Base-by-base conservation (phyloP, 2,329 filamentous ascomycete genomes). In the Claviceps sorghi region DNA sequence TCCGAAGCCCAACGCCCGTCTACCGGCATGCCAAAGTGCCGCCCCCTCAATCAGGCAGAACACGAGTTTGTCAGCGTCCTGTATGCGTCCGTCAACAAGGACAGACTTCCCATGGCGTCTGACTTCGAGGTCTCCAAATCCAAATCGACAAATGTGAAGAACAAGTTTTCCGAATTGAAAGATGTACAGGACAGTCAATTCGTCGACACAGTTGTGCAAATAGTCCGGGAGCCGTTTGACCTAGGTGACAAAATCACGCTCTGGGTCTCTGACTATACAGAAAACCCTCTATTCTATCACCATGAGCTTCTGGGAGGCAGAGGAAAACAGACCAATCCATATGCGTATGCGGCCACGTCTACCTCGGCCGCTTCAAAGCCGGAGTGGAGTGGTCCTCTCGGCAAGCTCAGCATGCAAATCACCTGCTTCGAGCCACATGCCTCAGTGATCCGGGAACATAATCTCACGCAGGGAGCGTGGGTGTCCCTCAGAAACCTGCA, bases 231-330 rank as follows among this genome's bases (percentile, higher is more conserved):
- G 2, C 75, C 76, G 0, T 72, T 65, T 44, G 67, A 72, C 32
- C 21, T 59, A 7, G 61, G 63, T 22, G 72, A 76, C 29, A 76
- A 67, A 53, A 67, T 78, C 13, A 78, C 80, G 5, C 57, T 95
- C 0, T 89, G 89, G 71, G 70, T 95, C 19, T 85, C 86, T 0
- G 90, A 96, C 65, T 95, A 90, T 64, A 94, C 88, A 0, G 69
- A 78, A 49, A 88, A 96, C 60, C 61, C 72, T 0, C 54, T 61
- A 1, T 81, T 96, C 53, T 83, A 75, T 57, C 66, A 80, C 38
- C 80, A 59, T 52, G 57, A 54, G 40, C 65, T 62, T 48, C 59
- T 61, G 11, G 66, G 60, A 54, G 61, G 63, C 26, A 63, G 64
- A 7, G 58, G 64, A 5, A 67, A 66, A 42, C 74, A 79, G 47